Percentiles rank a stretch among this genome's conserved stretches.
Conservation (phyloP, 768 basidiomycete genomes). For the Xerocomus potaroensis region DNA sequence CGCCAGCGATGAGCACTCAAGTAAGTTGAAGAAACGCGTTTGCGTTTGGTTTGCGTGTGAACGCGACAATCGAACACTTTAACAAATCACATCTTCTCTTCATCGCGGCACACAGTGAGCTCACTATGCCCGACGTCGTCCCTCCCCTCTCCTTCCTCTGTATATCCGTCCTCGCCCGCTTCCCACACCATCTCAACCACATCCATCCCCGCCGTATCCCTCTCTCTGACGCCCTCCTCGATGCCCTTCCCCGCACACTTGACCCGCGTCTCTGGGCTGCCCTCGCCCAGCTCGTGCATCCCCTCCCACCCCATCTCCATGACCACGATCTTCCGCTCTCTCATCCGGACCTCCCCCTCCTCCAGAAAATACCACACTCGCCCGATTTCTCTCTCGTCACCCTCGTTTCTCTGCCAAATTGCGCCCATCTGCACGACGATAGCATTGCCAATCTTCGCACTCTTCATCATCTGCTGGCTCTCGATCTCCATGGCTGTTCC, state of each 20-base stretch:
- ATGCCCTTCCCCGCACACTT: conserved; percentile 30
- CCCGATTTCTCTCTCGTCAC: conserved; percentile 61
- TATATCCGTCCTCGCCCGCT: conserved; percentile 38
- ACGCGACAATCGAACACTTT: background rate
- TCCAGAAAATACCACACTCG: conserved; percentile 54
- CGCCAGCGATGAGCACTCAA: conserved; percentile 24
- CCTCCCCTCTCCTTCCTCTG: conserved; percentile 56
- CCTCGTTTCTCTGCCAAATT: conserved; percentile 54
- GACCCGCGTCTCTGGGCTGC: conserved; percentile 63
- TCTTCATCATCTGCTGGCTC: conserved; percentile 53
- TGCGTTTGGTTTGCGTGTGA: conserved; percentile 23
- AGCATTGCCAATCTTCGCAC: conserved; percentile 46
- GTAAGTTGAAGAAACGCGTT: background rate
- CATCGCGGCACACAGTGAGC: conserved; percentile 1
- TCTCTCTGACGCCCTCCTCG: conserved; percentile 40
- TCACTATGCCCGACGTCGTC: conserved; percentile 16
- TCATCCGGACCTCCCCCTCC: conserved; percentile 49
- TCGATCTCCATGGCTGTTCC: conserved; percentile 57
- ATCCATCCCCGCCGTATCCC: conserved; percentile 38
- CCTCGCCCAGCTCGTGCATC: conserved; percentile 55
- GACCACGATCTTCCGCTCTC: conserved; percentile 47
- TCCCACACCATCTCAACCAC: conserved; percentile 34
- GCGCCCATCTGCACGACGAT: conserved; percentile 54
- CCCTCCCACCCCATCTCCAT: conserved; percentile 39
- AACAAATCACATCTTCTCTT: background rate